Base-by-base conservation (phyloP, 345 rosid species). In the Atalantia buxifolia region DNA sequence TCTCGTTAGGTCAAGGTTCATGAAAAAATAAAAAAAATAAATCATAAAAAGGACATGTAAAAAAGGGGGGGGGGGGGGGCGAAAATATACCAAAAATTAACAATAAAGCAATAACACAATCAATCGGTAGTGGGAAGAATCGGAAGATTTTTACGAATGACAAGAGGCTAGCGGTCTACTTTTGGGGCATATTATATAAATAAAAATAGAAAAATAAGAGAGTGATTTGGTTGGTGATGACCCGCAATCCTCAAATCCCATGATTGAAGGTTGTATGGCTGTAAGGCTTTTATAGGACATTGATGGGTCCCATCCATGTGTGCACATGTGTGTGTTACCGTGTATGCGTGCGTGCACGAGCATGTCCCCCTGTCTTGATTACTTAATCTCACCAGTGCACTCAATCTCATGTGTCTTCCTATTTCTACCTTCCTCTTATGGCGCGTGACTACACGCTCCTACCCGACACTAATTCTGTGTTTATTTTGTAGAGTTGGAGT, bases 231-330 rank as follows among this genome's bases (percentile, higher is more conserved):
- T 36, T 16, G 8, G 69, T 22, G 40, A n/a, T 16, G 21, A 45
- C 21, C 21, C 2, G n/a, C n/a, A 35, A 31, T 45, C 50, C 18
- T 13, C 18, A 45, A 12, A 45, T 45, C 65, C 59, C 75, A 74
- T 45, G 66, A 76, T 76, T 76, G 77, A 81, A 77, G 69, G 7
- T 9, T 68, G 80, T 33, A 77, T 66, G 35, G 68, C 14, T 75
- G 81, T 80, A 76, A 42, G 27, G 60, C 78, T 72, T 78, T 84
- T 75, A 8, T 5, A 57, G 13, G 77, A 84, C 87, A 84, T 0
- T 1, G 0, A 2, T 55, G 77, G 85, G 80, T 8, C 81, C 83
- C 75, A 75, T 75, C 84, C 86, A 85, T 69, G 86, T 85, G 86
- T 78, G 73, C 79, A 78, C 82, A 82, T 82, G 81, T 69, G 64